Percentiles rank a stretch among this genome's conserved stretches.
These are phyloP conservation scores for Chrysoporthe austroafricana DNA, from an alignment of 2,329 filamentous ascomycete species.

Conservation along the genomic window DNA sequence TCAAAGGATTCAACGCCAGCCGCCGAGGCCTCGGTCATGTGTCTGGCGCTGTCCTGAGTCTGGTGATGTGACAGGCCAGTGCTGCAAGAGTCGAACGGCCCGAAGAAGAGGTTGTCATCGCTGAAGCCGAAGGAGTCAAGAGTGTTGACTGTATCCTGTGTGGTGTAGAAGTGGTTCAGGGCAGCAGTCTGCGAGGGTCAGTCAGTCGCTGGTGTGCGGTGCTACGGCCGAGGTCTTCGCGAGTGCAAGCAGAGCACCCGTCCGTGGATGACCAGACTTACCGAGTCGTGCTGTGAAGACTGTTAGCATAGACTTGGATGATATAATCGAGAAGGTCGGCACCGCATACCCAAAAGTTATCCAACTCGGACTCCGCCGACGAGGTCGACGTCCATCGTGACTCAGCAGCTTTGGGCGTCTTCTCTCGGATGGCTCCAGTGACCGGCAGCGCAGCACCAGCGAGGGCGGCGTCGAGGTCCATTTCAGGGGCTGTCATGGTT, in stretches of 20 bases:
- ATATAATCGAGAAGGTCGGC: not conserved
- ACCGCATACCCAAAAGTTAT: constrained; percentile 25
- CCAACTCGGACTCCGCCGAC: constrained; percentile 23
- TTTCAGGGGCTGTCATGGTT: constrained; percentile 18
- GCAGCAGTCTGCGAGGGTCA: constrained; percentile 13
- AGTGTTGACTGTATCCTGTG: constrained; percentile 23
- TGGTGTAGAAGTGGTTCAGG: constrained; percentile 29
- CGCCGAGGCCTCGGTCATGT: constrained; percentile 15
- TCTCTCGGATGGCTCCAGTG: constrained; percentile 14
- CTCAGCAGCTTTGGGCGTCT: constrained; percentile 16
- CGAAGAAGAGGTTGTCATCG: constrained; percentile 27
- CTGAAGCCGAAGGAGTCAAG: constrained; percentile 27
- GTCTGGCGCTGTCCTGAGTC: constrained; percentile 15
- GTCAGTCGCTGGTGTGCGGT: not conserved
- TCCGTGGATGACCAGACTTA: constrained; percentile 8
- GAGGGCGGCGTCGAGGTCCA: constrained; percentile 15
- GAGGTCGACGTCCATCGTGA: constrained; percentile 29
- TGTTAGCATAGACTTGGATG: not conserved
- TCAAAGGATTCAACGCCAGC: constrained; percentile 24
- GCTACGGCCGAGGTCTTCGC: not conserved
- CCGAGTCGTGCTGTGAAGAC: constrained; percentile 22
- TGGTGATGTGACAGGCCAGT: constrained; percentile 13
- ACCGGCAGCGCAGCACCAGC: constrained; percentile 11
- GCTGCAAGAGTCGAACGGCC: constrained; percentile 26
- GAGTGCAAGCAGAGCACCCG: not conserved